phyloP scores from a whole-genome alignment of 805 yeast species.

The Wickerhamiella sergipiensis region DNA sequence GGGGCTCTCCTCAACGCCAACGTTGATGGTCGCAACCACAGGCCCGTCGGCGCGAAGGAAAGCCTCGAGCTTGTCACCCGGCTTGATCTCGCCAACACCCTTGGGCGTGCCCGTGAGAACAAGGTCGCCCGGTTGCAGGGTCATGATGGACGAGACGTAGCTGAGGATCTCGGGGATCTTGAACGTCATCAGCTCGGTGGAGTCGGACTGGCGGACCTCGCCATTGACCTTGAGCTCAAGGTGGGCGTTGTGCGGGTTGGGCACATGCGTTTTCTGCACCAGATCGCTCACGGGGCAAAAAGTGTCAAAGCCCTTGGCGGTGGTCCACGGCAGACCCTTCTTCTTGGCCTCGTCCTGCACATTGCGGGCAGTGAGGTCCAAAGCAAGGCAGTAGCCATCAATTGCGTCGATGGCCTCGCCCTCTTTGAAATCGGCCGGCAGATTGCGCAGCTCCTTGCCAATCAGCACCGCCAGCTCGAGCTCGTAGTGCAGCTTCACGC shows the following conservation, averaged over 20 bases:
- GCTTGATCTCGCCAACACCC: slow-evolving; percentile 76
- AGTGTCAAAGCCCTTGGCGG: slow-evolving; percentile 94
- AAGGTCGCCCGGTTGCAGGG: slow-evolving; percentile 80
- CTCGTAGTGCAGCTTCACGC: slow-evolving; percentile 77
- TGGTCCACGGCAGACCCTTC: slow-evolving; percentile 93
- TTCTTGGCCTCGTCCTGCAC: slow-evolving; percentile 89
- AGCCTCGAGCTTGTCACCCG: slow-evolving; percentile 70
- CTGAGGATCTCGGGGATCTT: slow-evolving; percentile 69
- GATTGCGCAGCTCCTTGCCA: slow-evolving; percentile 47
- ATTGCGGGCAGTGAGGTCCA: slow-evolving; percentile 91
- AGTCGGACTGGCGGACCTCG: slow-evolving; percentile 50
- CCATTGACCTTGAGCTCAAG: slow-evolving; percentile 60
- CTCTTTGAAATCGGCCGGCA: slow-evolving; percentile 41
- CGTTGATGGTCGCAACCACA: slow-evolving; percentile 36
- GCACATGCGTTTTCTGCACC: slow-evolving; percentile 50
- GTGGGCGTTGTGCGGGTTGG: slow-evolving; percentile 60
- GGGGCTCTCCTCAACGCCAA: slow-evolving; percentile 40
- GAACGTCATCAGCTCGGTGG: slow-evolving; percentile 74
- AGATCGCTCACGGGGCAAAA: slow-evolving; percentile 75
- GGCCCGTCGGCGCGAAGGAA: slow-evolving; percentile 43
- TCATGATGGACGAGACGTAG: slow-evolving; percentile 78
- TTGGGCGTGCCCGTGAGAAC: slow-evolving; percentile 94
- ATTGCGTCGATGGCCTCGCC: slow-evolving; percentile 65
- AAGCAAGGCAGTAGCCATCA: slow-evolving; percentile 76
- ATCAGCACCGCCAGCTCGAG: slow-evolving; percentile 78